phyloP scores from a whole-genome alignment of 2,329 filamentous ascomycete species.

The Colletotrichum musae region DNA sequence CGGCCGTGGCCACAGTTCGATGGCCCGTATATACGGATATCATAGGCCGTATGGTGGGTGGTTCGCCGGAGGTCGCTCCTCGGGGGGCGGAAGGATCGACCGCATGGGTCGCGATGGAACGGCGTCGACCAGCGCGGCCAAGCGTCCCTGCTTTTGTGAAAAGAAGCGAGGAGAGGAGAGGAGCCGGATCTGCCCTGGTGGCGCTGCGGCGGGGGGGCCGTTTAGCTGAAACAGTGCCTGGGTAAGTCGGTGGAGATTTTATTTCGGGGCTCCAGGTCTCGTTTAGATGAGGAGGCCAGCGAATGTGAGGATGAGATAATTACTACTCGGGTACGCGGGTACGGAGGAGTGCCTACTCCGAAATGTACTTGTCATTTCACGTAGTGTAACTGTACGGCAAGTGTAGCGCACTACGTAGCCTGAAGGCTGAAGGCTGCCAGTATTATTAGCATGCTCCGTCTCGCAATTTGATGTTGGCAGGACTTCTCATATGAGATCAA shows the following conservation, averaged over 20 bases:
- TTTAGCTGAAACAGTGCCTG: conserved; percentile 40
- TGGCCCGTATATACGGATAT: no score
- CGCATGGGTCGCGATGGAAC: conserved; percentile 34
- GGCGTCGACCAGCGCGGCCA: conserved; percentile 19
- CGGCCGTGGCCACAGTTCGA: no score
- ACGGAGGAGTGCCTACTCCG: no score
- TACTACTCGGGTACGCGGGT: no score
- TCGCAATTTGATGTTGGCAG: neutral
- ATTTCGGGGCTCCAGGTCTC: conserved; percentile 24
- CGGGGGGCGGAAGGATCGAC: conserved; percentile 36
- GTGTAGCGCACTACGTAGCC: no score
- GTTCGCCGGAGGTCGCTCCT: neutral
- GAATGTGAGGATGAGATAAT: neutral
- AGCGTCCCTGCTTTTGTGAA: conserved; percentile 17
- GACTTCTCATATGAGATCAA: neutral
- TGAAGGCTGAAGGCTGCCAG: no score
- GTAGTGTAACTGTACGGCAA: no score
- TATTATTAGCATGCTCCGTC: neutral
- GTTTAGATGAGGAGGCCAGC: conserved; percentile 27
- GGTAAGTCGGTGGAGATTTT: conserved; percentile 23
- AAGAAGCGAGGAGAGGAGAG: conserved; percentile 31
- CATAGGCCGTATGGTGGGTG: neutral
- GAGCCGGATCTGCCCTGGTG: conserved; percentile 34
- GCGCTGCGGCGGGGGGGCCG: conserved; percentile 32
- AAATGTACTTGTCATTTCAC: no score